phyloP scores from a whole-genome alignment of 345 rosid genomes.

The Eucalyptus marginata region DNA sequence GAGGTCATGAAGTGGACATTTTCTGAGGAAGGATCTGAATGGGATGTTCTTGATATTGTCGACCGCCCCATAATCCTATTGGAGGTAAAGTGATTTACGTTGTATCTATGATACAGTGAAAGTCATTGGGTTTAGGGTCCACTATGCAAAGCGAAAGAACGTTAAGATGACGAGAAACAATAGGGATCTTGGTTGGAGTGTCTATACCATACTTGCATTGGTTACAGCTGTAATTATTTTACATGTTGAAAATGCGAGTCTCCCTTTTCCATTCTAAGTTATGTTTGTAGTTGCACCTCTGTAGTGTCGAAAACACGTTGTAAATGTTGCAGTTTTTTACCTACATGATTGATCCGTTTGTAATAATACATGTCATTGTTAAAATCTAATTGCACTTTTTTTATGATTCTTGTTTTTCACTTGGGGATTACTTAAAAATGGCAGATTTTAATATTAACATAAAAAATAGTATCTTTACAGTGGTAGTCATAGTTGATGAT shows the following conservation, averaged over 20 bases:
- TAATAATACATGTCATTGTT: background rate
- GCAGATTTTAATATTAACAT: background rate
- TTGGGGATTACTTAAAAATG: background rate
- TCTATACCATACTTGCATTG: background rate
- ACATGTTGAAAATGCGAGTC: background rate
- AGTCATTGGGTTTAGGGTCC: background rate
- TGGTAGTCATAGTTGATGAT: background rate
- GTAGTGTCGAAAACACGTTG: background rate
- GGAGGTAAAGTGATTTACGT: background rate
- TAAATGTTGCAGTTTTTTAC: background rate
- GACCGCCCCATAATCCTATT: background rate
- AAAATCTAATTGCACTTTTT: background rate
- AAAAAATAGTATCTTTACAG: background rate
- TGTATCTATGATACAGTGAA: background rate
- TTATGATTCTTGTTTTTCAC: background rate
- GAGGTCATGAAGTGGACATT: background rate
- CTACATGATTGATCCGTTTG: background rate
- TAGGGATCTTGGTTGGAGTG: background rate
- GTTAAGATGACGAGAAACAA: background rate
- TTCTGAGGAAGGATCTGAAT: background rate
- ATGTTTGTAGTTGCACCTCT: background rate
- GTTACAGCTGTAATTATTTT: background rate
- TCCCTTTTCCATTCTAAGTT: background rate
- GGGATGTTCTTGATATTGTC: background rate
- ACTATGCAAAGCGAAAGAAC: background rate